Conservation (phyloP, 805 yeast genomes). For the Phaffomyces antillensis region DNA sequence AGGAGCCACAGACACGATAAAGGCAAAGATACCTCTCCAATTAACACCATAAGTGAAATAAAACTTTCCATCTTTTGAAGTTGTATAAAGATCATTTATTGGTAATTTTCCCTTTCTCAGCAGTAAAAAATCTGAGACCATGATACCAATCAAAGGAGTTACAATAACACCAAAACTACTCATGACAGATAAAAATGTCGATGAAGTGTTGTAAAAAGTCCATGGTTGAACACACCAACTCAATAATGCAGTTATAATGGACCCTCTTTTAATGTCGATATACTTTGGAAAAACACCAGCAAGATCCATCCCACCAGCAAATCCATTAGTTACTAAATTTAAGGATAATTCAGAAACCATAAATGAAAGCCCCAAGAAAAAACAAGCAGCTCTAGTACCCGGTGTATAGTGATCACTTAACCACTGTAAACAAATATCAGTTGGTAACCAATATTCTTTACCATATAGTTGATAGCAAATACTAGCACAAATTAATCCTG, state of each 20-base stretch:
- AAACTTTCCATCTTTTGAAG: constrained; percentile 22
- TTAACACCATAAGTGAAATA: constrained; percentile 28
- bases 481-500: constrained; percentile 32
- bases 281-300: constrained; percentile 18
- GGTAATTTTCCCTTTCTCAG: constrained; percentile 26
- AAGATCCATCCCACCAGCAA: constrained; percentile 26
- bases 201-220: constrained; percentile 32
- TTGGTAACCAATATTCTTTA: constrained; percentile 31
- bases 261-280: constrained; percentile 24
- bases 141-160: constrained; percentile 30
- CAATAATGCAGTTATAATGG: constrained; percentile 26
- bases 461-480: constrained; percentile 30
- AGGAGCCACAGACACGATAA: constrained; percentile 27
- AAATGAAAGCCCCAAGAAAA: constrained; percentile 32
- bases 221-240: constrained; percentile 35
- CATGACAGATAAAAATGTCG: constrained; percentile 30
- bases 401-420: constrained; percentile 27
- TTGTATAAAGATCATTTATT: constrained; percentile 29
- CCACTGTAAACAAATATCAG: constrained; percentile 33
- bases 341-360: constrained; percentile 29
- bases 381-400: constrained; percentile 33
- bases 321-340: constrained; percentile 31
- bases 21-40: constrained; percentile 24
- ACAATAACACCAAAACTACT: constrained; percentile 32
- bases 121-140: constrained; percentile 30